Base-by-base conservation (phyloP, 1,284 basidiomycete genomes). In the Hemileia vastatrix region DNA sequence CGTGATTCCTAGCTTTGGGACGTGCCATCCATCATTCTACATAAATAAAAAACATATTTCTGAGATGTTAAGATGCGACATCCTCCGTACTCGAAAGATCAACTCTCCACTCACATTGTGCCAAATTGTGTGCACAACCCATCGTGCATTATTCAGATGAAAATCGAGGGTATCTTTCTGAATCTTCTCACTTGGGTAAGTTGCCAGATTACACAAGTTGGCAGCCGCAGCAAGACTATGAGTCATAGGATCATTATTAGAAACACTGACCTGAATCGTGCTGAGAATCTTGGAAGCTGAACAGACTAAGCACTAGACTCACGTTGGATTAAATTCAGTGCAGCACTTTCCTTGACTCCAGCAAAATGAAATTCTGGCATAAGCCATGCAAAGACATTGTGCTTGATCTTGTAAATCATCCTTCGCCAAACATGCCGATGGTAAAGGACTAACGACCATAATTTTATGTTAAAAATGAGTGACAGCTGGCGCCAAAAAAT, bases 221-320 rank as follows among this genome's bases (percentile, higher is more conserved):
- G 57, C 52, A 31, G 57, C 57, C 47, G 33, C 57, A n/a, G 47
- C 33, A 23, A 59, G 49, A 51, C 57, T 59, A 31, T 11, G 9
- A 40, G 18, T 27, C 27, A 48, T 44, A 48, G 11, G n/a, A 21
- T 24, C 27, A 23, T 18, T 21, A 24, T 50, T 50, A 11, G 11
- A 4, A 11, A 19, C n/a, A 50, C 2, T 4, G 11, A n/a, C 23
- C 11, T 4, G 27, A 24, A 51, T 15, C 23, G 23, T 36, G 23
- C 11, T 8, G 51, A 3, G 11, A 23, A 50, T 43, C 9, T 23
- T n/a, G n/a, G n/a, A n/a, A n/a, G n/a, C n/a, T n/a, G n/a, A n/a
- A n/a, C n/a, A n/a, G n/a, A n/a, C n/a, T n/a, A n/a, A n/a, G n/a
- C n/a, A n/a, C n/a, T n/a, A 31, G 19, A 40, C 57, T 27, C 24